Percentiles rank a stretch among this genome's conserved stretches.
Conservation (phyloP, 2,329 filamentous ascomycete species). For the Aspergillus glaucus region DNA sequence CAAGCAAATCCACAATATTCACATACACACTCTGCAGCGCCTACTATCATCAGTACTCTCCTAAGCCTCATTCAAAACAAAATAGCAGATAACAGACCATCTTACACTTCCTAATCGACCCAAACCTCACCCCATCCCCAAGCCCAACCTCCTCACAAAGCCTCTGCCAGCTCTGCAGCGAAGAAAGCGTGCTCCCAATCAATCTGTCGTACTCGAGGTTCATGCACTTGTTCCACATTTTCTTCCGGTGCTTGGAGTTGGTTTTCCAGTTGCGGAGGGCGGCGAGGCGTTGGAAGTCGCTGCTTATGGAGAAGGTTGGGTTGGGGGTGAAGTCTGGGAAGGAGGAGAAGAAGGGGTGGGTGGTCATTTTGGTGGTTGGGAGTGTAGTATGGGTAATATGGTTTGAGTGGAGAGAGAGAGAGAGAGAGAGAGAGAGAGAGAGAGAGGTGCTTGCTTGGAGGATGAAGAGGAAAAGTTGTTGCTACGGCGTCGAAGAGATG, state of each 20-base stretch:
- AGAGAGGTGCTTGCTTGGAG: background rate
- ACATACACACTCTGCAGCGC: slow-evolving; percentile 17
- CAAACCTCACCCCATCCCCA: background rate
- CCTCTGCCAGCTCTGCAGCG: slow-evolving; percentile 16
- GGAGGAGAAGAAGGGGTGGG: slow-evolving; percentile 6
- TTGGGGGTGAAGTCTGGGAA: slow-evolving; percentile 12
- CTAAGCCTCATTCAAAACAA: background rate
- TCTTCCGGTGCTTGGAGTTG: slow-evolving; percentile 13
- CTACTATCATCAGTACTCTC: slow-evolving; percentile 6
- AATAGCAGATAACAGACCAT: slow-evolving; percentile 11
- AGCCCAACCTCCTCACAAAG: slow-evolving; percentile 22
- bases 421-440: background rate
- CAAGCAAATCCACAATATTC: slow-evolving; percentile 26
- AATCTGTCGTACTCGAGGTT: slow-evolving; percentile 13
- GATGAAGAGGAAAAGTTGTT: background rate
- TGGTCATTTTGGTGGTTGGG: background rate
- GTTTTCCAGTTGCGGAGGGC: slow-evolving; percentile 14
- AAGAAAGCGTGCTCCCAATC: slow-evolving; percentile 7
- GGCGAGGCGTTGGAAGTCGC: slow-evolving; percentile 16
- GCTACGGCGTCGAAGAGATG: background rate
- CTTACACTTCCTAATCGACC: slow-evolving; percentile 22
- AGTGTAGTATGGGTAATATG: background rate
- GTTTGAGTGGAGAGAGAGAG: background rate
- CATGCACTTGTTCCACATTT: slow-evolving; percentile 17
- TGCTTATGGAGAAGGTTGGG: slow-evolving; percentile 7